phyloP scores from a whole-genome alignment of 2,329 filamentous ascomycete genomes.

The Fusarium poae region DNA sequence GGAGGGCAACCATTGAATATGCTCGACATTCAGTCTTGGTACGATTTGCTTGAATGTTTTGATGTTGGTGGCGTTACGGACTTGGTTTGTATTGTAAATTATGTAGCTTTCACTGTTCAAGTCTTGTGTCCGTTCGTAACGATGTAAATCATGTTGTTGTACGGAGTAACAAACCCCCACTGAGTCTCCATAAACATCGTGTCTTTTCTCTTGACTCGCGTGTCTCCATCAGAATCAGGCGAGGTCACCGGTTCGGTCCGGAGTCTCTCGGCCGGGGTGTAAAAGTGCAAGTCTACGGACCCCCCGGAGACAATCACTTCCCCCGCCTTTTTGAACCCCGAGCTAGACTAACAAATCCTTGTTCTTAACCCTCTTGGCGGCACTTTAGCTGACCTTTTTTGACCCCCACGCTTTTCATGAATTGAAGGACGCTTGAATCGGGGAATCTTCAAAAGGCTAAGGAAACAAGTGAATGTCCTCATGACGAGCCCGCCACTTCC shows the following conservation, averaged over 20 bases:
- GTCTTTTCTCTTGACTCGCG: conserved; percentile 11
- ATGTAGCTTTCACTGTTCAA: conserved; percentile 19
- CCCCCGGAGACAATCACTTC: conserved; percentile 3
- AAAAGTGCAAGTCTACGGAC: conserved; percentile 21
- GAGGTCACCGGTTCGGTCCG: conserved; percentile 42
- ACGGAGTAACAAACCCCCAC: conserved; percentile 8
- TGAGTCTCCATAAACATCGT: conserved; percentile 16
- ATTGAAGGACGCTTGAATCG: neutral
- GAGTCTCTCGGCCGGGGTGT: conserved; percentile 46
- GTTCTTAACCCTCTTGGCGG: neutral
- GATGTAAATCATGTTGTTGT: too few species aligned
- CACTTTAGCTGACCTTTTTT: conserved; percentile 13
- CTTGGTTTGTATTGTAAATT: neutral
- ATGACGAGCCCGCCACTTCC: conserved; percentile 43
- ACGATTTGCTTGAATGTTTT: neutral
- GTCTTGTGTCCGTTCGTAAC: neutral
- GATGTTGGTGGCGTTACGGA: conserved; percentile 14
- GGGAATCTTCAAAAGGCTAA: conserved; percentile 19
- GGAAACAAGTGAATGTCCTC: conserved; percentile 38
- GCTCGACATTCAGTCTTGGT: conserved; percentile 22
- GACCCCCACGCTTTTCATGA: conserved; percentile 42
- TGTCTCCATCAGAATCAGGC: conserved; percentile 1
- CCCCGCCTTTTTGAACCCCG: conserved; percentile 23
- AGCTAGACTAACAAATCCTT: conserved; percentile 25
- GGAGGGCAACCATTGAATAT: conserved; percentile 33